Evolutionary conservation across 345 rosid genomes (phyloP).

Genomic region (Abelmoschus esculentus): DNA sequence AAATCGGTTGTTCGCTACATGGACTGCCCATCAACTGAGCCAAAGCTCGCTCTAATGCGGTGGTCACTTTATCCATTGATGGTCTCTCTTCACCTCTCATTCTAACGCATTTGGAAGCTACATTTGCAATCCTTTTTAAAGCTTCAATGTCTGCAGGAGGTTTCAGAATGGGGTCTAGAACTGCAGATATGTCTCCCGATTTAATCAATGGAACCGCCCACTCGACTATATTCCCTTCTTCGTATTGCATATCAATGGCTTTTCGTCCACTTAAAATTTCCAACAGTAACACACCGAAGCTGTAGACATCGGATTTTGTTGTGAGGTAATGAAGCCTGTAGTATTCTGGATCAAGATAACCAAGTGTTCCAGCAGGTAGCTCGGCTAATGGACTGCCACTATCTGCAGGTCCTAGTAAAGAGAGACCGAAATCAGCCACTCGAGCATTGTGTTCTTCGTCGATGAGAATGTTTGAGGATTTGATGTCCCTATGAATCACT

Average conservation of each 20-base stretch:
- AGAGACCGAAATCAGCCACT: conserved; percentile 94
- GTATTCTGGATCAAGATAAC: conserved; percentile 97
- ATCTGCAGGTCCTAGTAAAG: conserved; percentile 76
- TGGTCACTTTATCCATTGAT: conserved; percentile 95
- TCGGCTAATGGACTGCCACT: conserved; percentile 85
- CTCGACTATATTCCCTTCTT: conserved; percentile 93
- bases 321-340: conserved; percentile 92
- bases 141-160: conserved; percentile 66
- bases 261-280: conserved; percentile 91
- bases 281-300: conserved; percentile 83
- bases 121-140: conserved; percentile 78
- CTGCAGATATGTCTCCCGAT: conserved; percentile 55
- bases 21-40: conserved; percentile 96
- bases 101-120: conserved; percentile 91
- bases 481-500: conserved; percentile 89
- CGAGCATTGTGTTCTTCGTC: conserved; percentile 99
- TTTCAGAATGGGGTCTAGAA: conserved; percentile 68
- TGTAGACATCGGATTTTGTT: conserved; percentile 90
- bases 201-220: conserved; percentile 96
- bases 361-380: conserved; percentile 93
- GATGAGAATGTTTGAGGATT: conserved; percentile 92
- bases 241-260: conserved; percentile 93
- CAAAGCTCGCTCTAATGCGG: conserved; percentile 73
- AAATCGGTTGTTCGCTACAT: conserved; percentile 72
- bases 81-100: conserved; percentile 97